phyloP scores from a whole-genome alignment of 768 basidiomycete species.

The Tylopilus vinaceipallidus region DNA sequence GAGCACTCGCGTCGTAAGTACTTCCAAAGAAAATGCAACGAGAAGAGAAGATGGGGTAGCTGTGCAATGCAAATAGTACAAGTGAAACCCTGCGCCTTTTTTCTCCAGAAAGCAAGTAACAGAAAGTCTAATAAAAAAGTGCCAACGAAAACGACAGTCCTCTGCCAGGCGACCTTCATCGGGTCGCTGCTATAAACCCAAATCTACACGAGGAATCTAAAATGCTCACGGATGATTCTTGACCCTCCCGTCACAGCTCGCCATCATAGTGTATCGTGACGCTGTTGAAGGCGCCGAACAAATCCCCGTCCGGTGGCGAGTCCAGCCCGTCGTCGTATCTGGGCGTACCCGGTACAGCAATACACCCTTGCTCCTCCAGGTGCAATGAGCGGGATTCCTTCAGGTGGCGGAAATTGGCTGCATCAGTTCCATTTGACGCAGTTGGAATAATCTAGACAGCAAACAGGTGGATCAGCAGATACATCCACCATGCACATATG shows the following conservation, averaged over 20 bases:
- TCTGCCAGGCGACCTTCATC: conserved; percentile 8
- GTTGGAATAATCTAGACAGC: conserved; percentile 73
- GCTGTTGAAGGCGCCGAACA: conserved; percentile 87
- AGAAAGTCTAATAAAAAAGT: conserved; percentile 20
- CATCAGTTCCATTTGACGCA: conserved; percentile 71
- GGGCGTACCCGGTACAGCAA: conserved; percentile 37
- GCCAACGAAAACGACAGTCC: conserved; percentile 20
- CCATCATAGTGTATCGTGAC: conserved; percentile 88
- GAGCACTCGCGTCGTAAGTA: conserved; percentile 21
- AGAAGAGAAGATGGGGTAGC: conserved; percentile 16
- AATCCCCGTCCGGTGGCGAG: conserved; percentile 50
- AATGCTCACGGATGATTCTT: neutral
- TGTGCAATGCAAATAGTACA: conserved; percentile 36
- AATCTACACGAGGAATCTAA: conserved; percentile 4
- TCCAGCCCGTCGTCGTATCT: conserved; percentile 46
- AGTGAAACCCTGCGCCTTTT: conserved; percentile 22
- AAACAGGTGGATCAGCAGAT: conserved; percentile 23
- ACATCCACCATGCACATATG: conserved; percentile 18
- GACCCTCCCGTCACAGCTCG: conserved; percentile 37
- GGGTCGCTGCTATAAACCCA: conserved; percentile 2
- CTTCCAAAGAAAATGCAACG: conserved; percentile 20
- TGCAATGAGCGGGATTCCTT: conserved; percentile 91
- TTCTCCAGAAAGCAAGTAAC: conserved; percentile 23
- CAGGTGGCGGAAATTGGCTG: conserved; percentile 86
- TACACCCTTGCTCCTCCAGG: conserved; percentile 64